Evolutionary conservation across 768 basidiomycete genomes (phyloP), one percentile per base, ranked within the genome.

Genomic region (Tubosaeta brunneosetosa): DNA sequence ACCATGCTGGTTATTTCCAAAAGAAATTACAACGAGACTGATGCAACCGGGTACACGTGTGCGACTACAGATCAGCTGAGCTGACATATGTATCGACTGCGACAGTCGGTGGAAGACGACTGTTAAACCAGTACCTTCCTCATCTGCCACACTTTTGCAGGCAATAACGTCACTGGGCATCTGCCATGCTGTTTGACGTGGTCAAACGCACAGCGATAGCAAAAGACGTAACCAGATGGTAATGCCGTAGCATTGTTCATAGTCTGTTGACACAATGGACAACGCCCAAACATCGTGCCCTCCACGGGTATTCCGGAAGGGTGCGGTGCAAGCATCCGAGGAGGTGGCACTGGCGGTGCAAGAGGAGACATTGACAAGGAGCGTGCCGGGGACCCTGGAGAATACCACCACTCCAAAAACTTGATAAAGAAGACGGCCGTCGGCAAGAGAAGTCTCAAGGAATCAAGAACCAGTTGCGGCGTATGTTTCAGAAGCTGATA

Each of bases 351-450:
- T 2, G 81, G 76, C 27, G 85, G 88, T 7, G 84, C 88, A 47
- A 80, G 77, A 29, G 71, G 74, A 11, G 82, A 83, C 31, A 76
- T 76, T 9, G 82, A 77, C 49, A 90, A 71, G n/a, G 82, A 82
- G 37, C 84, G 82, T 16, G 88, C 90, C 4, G 88, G 94, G 11
- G 91, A 97, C 41, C 80, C 80, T 19, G 97, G 94, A 4, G 93
- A 94, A 65, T 98, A 98, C 94, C 95, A 99, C 94, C 97, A 99
- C 71, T 98, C 94, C 43, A 97, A 76, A 71, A 98, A 94, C 70
- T 94, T 95, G 74, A 99, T 77, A 66, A 91, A 89, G 70, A 99
- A 95, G 53, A 99, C 93, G 38, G 88, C 86, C 17, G 86, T 88
- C 14, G 91, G 95, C 32, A 94, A 79, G 43, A 91, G 76, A 44